Evolutionary conservation across 176 grass and related monocot species (phyloP).

Genomic region (Cenchrus fungigraminus): DNA sequence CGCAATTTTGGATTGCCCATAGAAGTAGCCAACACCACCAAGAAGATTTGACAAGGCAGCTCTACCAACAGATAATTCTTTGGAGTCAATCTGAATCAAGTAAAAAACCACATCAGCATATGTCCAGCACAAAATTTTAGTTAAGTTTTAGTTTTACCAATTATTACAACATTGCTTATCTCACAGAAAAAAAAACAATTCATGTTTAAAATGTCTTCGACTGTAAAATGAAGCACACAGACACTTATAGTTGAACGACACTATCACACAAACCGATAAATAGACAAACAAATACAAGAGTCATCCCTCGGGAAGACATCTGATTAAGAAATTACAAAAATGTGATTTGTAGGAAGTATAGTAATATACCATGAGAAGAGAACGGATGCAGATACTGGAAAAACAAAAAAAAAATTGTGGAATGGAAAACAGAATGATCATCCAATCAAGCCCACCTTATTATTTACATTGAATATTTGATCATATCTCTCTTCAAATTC

Average conservation of each 20-base stretch:
- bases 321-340: slow-evolving; percentile 6
- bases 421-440: slow-evolving; percentile 1
- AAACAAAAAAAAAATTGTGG: slow-evolving; percentile 6
- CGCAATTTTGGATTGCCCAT: slow-evolving; percentile 91
- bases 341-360: not conserved
- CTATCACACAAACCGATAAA: not conserved
- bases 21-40: slow-evolving; percentile 94
- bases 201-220: slow-evolving; percentile 7
- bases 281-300: slow-evolving; percentile 8
- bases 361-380: not conserved
- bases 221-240: slow-evolving; percentile 10
- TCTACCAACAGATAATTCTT: slow-evolving; percentile 68
- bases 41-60: slow-evolving; percentile 88
- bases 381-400: not conserved
- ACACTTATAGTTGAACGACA: slow-evolving; percentile 21
- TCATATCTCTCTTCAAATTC: slow-evolving; percentile 78
- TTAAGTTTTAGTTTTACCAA: slow-evolving; percentile 23
- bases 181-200: slow-evolving; percentile 27
- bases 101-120: slow-evolving; percentile 26
- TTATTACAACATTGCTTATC: slow-evolving; percentile 20
- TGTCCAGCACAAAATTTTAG: slow-evolving; percentile 7
- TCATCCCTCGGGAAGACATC: slow-evolving; percentile 9
- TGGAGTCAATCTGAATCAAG: slow-evolving; percentile 63
- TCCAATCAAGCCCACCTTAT: slow-evolving; percentile 60
- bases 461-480: slow-evolving; percentile 63